These are phyloP conservation scores for Wickerhamiella qilinensis DNA, from an alignment of 805 yeast species.

Conservation along the genomic window DNA sequence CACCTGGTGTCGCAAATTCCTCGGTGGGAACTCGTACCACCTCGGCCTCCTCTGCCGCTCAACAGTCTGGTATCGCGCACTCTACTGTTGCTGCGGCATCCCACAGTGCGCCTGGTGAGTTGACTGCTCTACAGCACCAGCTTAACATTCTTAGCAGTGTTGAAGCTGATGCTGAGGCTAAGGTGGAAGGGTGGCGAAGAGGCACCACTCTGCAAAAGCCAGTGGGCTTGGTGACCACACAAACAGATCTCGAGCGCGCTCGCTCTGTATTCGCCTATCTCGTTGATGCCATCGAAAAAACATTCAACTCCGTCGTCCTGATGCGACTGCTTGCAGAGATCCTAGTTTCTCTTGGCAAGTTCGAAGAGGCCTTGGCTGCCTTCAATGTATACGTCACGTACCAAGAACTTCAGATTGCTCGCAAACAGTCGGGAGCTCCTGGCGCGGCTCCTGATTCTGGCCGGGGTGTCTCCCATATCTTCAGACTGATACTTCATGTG, in stretches of 20 bases:
- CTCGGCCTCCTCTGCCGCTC: too few species aligned
- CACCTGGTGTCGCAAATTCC: too few species aligned
- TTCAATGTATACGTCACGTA: slow-evolving; percentile 19
- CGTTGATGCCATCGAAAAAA: slow-evolving; percentile 11
- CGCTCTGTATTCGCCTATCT: slow-evolving; percentile 9
- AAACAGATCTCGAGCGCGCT: slow-evolving; percentile 7
- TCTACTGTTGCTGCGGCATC: too few species aligned
- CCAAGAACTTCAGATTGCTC: slow-evolving; percentile 16
- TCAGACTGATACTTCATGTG: slow-evolving; percentile 9
- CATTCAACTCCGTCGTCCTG: slow-evolving; percentile 22
- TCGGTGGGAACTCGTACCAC: too few species aligned
- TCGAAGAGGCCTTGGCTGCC: slow-evolving; percentile 20
- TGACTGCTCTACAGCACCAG: slow-evolving; percentile 2
- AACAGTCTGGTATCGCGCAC: too few species aligned
- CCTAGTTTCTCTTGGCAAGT: slow-evolving; percentile 15
- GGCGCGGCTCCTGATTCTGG: slow-evolving; percentile 12
- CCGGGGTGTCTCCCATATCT: slow-evolving; percentile 11
- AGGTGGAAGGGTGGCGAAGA: slow-evolving; percentile 15
- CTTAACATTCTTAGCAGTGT: neutral
- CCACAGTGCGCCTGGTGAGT: neutral
- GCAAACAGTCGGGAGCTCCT: slow-evolving; percentile 15
- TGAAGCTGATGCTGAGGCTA: slow-evolving; percentile 10
- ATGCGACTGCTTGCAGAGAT: slow-evolving; percentile 19
- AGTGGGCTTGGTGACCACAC: slow-evolving; percentile 6
- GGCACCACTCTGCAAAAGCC: slow-evolving; percentile 5